Evolutionary conservation across 768 basidiomycete genomes (phyloP), one percentile per base, ranked within the genome.

Genomic region (Mycena haematopus): DNA sequence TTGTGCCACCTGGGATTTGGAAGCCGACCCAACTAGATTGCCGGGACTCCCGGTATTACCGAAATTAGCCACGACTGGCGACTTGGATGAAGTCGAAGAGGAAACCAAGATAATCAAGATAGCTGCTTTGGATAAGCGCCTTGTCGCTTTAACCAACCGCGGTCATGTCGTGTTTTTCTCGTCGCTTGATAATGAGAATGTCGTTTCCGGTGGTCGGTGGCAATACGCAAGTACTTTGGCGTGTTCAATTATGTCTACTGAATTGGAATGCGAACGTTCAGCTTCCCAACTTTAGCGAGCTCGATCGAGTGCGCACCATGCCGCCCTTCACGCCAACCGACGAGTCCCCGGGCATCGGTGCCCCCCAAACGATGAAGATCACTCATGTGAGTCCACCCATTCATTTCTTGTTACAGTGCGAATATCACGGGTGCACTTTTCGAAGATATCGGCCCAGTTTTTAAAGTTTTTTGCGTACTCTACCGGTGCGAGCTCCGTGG

Each of bases 361-460:
- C 78, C 25, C 85, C 84, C 2, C 73, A 73, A 44, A 77, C 77
- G 31, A 76, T 90, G 76, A 80, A 81, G 63, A 91, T 93, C 71
- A 92, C 92, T 56, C 93, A 94, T 77, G 95, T 94, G 76, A 76
- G 86, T 72, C 47, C 8, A 52, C 51, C 38, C 50, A 60, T 40
- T 58, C 24, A 46, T 21, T 54, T 42, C 21, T 24, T 13, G 7
- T 6, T 17, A 22, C 38, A 3, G 8, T 29, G 35, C 47, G 4
- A 69, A 27, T 22, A 44, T 33, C 62, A 63, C 74, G 75, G 61
- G 68, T 70, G 5, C 74, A 31, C 29, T 4, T 31, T 31, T 4
- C 9, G 29, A 5, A 96, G 88, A 84, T 99, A 56, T 89, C 95
- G 17, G 96, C 92, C 4, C 89, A 93, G 67, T 96, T 90, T 75